These are phyloP conservation scores for Pleurozium schreberi DNA, from an alignment of 225 moss, liverwort and hornwort genomes.

Conservation along the genomic window DNA sequence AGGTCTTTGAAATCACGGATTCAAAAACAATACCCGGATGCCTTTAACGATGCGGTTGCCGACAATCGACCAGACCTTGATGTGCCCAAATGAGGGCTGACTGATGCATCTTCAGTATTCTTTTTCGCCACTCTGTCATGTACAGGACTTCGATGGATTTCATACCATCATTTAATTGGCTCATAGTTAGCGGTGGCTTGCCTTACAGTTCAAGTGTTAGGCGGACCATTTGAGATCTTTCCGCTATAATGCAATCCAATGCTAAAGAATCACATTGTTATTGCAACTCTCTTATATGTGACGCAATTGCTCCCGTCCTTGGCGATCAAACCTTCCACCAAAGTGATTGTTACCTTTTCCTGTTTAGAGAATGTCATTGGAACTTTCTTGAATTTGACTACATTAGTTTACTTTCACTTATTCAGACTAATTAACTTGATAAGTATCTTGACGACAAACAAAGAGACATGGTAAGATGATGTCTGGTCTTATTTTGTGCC, in stretches of 20 bases:
- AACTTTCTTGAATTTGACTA: background rate
- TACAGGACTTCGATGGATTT: background rate
- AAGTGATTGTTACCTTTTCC: background rate
- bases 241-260: background rate
- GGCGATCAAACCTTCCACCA: background rate
- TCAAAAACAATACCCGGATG: constrained; percentile 63
- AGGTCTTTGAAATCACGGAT: constrained; percentile 68
- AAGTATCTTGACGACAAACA: background rate
- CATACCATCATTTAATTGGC: background rate
- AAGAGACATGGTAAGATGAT: background rate
- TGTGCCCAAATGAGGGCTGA: constrained; percentile 15
- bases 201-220: background rate
- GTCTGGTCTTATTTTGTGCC: background rate
- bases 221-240: background rate
- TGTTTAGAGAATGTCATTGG: background rate
- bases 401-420: background rate
- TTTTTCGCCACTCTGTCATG: background rate
- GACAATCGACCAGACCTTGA: constrained; percentile 72
- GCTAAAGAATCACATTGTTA: background rate
- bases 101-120: background rate
- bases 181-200: background rate
- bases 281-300: background rate
- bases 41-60: constrained; percentile 53
- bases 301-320: background rate
- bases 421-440: background rate